Evolutionary conservation across 257 asterid genomes (phyloP).

Genomic region (Pogostemon cablin): DNA sequence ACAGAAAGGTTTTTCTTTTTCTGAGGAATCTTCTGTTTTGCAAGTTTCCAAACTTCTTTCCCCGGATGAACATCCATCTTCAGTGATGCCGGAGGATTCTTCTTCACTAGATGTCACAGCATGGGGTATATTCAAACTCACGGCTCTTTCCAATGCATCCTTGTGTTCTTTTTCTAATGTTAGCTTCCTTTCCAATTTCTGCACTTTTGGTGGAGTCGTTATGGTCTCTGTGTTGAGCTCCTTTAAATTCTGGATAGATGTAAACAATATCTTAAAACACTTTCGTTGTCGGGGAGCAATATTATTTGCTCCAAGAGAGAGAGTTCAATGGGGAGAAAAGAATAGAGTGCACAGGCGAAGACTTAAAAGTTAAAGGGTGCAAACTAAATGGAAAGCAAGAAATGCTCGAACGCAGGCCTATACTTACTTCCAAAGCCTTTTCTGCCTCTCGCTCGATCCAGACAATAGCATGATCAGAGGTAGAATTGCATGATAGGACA

Average conservation of each 20-base stretch:
- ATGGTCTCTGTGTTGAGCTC: constrained; percentile 44
- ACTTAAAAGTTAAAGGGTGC: not conserved
- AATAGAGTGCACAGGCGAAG: not conserved
- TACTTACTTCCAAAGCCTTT: constrained; percentile 73
- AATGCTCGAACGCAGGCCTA: not conserved
- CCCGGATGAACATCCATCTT: constrained; percentile 36
- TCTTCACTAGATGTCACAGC: constrained; percentile 52
- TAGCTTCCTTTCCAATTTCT: constrained; percentile 59
- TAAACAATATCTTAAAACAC: constrained; percentile 9
- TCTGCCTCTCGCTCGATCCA: constrained; percentile 92
- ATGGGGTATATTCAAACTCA: constrained; percentile 84
- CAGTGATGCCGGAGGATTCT: constrained; percentile 33
- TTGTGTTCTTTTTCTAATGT: constrained; percentile 87
- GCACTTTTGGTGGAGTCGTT: constrained; percentile 67
- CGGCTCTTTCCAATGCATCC: constrained; percentile 90
- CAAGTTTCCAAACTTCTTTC: constrained; percentile 35
- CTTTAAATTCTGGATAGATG: constrained; percentile 53
- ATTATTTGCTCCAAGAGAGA: no score
- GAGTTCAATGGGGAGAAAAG: not conserved
- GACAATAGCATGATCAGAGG: constrained; percentile 88
- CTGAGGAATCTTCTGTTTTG: constrained; percentile 17
- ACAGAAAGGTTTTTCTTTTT: constrained; percentile 31
- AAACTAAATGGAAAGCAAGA: not conserved
- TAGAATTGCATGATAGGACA: constrained; percentile 88
- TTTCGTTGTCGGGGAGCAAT: not conserved